Conservation (phyloP, 805 yeast species). For the Cyberlindnera xylosilytica region DNA sequence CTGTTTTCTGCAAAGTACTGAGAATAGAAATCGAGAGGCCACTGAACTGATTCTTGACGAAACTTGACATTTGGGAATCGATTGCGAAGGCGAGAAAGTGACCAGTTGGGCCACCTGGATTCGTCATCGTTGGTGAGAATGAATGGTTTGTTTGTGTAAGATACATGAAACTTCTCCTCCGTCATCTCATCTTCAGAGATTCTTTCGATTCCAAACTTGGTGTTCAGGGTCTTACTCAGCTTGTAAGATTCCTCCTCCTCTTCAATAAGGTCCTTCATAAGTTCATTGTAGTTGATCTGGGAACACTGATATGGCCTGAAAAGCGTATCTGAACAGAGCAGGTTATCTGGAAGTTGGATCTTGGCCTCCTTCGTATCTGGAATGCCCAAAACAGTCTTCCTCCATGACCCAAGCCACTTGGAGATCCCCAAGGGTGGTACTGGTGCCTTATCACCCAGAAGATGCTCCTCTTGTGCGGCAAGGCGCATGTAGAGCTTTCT, state of each 20-base stretch:
- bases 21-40: constrained; percentile 64
- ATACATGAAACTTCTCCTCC: constrained; percentile 41
- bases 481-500: constrained; percentile 48
- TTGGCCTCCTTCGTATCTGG: constrained; percentile 38
- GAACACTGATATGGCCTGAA: constrained; percentile 84
- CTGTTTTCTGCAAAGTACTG: constrained; percentile 57
- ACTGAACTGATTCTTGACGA: constrained; percentile 81
- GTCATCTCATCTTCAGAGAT: constrained; percentile 37
- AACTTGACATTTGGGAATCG: constrained; percentile 62
- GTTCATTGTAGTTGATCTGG: constrained; percentile 53
- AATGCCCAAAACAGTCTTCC: constrained; percentile 51
- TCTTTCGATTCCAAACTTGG: constrained; percentile 45
- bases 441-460: constrained; percentile 13
- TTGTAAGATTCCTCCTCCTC: constrained; percentile 38
- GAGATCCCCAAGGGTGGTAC: constrained; percentile 29
- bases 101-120: constrained; percentile 67
- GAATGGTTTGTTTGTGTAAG: constrained; percentile 60
- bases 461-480: constrained; percentile 14
- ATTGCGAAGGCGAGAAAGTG: constrained; percentile 41
- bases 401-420: constrained; percentile 81
- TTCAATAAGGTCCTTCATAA: constrained; percentile 46
- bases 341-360: constrained; percentile 43
- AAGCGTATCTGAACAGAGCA: constrained; percentile 71
- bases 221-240: constrained; percentile 20
- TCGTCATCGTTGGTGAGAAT: constrained; percentile 38